Base-by-base conservation (phyloP, 768 basidiomycete species). In the Hebeloma cylindrosporum region DNA sequence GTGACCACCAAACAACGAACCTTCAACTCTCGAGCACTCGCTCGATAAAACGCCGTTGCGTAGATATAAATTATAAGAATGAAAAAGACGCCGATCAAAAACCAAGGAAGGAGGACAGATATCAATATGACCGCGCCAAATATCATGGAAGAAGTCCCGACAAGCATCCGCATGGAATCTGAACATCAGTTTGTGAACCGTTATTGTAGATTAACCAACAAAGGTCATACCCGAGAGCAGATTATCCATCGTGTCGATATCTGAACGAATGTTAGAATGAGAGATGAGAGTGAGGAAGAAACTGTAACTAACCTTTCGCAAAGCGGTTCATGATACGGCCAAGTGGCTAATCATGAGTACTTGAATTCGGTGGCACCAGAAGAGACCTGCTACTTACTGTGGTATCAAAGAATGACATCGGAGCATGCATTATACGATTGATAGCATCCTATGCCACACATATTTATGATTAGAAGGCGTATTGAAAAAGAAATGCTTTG, bases 271-370 rank as follows among this genome's bases (percentile, higher is more conserved):
- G n/a, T 21, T 10, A 29, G n/a, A 23, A 26, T 33, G 10, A 2
- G 14, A 9, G 25, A 3, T 49, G 13, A 17, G 8, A 32, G 14
- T 8, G 32, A 17, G 6, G 11, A 3, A 10, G n/a, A 14, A 30
- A n/a, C 5, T 17, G 21, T 3, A 13, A 13, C 35, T 38, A 20
- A 75, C 82, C 83, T 70, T 91, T 90, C 1, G 88, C 82, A 59
- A 95, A 90, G 13, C 90, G 79, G 62, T 93, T 92, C 78, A 91
- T 84, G 50, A 95, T 88, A 7, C 89, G 79, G 8, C 92, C 92
- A 17, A 88, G 72, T 6, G 88, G 88, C 74, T 83, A 53, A 45
- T 45, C 50, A 42, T 14, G 34, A 29, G 17, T 31, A 45, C 18
- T 11, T 10, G 8, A 5, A 29, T 13, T 8, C 17, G 16, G 20